phyloP scores from a whole-genome alignment of 352 stramenopile genomes.

The Plasmopara viticola region DNA sequence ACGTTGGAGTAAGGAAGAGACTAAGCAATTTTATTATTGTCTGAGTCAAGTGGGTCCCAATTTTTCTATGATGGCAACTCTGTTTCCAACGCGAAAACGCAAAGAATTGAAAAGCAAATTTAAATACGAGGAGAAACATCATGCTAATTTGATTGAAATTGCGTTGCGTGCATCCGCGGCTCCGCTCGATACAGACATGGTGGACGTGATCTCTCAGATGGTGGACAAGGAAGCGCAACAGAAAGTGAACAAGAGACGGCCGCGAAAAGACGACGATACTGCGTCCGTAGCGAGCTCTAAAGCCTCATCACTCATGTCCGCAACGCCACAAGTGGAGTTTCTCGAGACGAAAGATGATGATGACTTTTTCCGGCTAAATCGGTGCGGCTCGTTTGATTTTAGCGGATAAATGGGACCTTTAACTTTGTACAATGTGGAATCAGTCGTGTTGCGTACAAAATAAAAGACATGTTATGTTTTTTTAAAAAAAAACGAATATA shows the following conservation, averaged over 20 bases:
- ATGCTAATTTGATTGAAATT: constrained; percentile 70
- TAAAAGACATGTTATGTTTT: constrained; percentile 2
- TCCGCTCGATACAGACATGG: constrained; percentile 73
- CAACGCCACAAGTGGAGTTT: constrained; percentile 23
- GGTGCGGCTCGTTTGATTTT: constrained; percentile 66
- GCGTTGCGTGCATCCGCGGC: constrained; percentile 62
- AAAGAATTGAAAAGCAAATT: constrained; percentile 86
- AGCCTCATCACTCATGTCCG: constrained; percentile 26
- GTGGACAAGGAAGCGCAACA: constrained; percentile 64
- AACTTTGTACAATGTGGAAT: not conserved
- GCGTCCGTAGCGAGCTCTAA: constrained; percentile 21
- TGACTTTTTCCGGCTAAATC: constrained; percentile 44
- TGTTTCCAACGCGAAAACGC: constrained; percentile 76
- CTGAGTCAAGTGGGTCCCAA: constrained; percentile 78
- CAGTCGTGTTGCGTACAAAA: not conserved
- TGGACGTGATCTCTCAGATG: constrained; percentile 75
- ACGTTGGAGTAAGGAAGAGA: constrained; percentile 77
- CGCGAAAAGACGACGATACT: constrained; percentile 21
- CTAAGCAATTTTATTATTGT: constrained; percentile 86
- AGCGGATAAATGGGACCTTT: constrained; percentile 23
- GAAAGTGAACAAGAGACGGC: constrained; percentile 41
- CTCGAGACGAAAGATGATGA: constrained; percentile 40
- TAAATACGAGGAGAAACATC: constrained; percentile 82
- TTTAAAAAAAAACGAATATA: constrained; percentile 1
- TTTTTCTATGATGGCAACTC: constrained; percentile 83